Evolutionary conservation across 768 basidiomycete genomes (phyloP).

Genomic region (Russula lepida): DNA sequence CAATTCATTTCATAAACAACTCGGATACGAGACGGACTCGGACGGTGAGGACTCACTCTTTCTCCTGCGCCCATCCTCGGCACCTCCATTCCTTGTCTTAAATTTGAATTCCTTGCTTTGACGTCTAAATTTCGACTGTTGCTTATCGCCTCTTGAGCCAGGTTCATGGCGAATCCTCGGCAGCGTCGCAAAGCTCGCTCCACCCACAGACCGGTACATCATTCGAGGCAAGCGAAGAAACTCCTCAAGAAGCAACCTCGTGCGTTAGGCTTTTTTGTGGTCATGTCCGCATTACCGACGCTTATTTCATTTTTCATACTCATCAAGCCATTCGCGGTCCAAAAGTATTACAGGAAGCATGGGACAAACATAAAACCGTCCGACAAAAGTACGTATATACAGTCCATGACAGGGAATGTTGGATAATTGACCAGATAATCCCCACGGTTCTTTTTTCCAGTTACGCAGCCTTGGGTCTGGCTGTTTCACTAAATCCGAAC

Average conservation of each 20-base stretch:
- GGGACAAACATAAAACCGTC: conserved; percentile 84
- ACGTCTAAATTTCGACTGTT: conserved; percentile 2
- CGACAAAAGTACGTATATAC: conserved; percentile 71
- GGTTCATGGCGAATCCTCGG: conserved; percentile 83
- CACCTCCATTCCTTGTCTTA: conserved; percentile 8
- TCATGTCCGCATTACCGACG: conserved; percentile 12
- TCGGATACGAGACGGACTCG: background rate
- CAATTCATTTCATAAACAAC: no score
- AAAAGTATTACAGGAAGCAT: conserved; percentile 69
- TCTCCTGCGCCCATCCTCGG: background rate
- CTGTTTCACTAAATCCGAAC: conserved; percentile 56
- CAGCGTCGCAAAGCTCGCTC: conserved; percentile 84
- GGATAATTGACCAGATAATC: conserved; percentile 10
- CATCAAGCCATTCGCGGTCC: conserved; percentile 70
- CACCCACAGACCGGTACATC: conserved; percentile 64
- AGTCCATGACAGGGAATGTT: conserved; percentile 10
- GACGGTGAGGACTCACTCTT: background rate
- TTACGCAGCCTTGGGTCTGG: conserved; percentile 71
- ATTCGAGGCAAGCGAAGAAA: conserved; percentile 65
- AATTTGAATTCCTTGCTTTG: background rate
- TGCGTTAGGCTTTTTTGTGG: conserved; percentile 31
- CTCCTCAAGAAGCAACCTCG: conserved; percentile 73
- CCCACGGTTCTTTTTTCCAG: conserved; percentile 32
- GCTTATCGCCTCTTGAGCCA: conserved; percentile 1
- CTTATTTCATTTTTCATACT: conserved; percentile 8